Base-by-base conservation (phyloP, 352 stramenopile genomes). In the Pythium rhizo-oryzae region DNA sequence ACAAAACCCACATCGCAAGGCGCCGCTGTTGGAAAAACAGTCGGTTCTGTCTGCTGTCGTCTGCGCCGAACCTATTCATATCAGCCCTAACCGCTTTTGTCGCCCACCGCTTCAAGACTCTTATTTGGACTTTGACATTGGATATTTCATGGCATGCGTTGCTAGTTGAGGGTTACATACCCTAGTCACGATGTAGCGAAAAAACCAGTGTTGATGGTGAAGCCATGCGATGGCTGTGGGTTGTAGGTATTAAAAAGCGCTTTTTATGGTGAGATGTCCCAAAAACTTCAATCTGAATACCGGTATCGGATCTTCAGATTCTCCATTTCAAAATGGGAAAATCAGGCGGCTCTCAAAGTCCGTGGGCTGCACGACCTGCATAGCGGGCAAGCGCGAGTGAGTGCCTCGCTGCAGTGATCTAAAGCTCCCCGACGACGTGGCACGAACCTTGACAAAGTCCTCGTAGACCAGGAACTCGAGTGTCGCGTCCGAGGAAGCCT, bases 311-410 rank as follows among this genome's bases (percentile, higher is more conserved):
- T 13, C 1, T 44, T 44, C 19, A 39, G 23, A 50, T 33, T 6
- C 28, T 7, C 3, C n/a, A 44, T 35, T 53, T 87, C 50, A 90
- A 65, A 90, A 89, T 35, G 69, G 74, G 55, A 89, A 70, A 24
- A 87, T 74, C 46, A 86, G 65, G 41, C 72, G 77, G 50, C 78
- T 90, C 56, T 90, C 82, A 51, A 85, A 90, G 62, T 90, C 82
- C 0, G 80, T 90, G 28, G 72, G 72, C 63, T 86, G 82, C 50
- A 87, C 71, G 25, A 86, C 72, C 82, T 60, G 37, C 28, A 6
- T 33, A 33, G 28, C 28, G 28, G 28, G 6, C 28, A 33, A 33
- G 28, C 28, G 28, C 28, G 28, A 33, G 28, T 33, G 28, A 33
- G 28, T 33, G 3, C 28, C 28, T 33, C 6, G 3, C 28, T 33